Base-by-base conservation (phyloP, 2,329 filamentous ascomycete species). In the Mycogone perniciosa region DNA sequence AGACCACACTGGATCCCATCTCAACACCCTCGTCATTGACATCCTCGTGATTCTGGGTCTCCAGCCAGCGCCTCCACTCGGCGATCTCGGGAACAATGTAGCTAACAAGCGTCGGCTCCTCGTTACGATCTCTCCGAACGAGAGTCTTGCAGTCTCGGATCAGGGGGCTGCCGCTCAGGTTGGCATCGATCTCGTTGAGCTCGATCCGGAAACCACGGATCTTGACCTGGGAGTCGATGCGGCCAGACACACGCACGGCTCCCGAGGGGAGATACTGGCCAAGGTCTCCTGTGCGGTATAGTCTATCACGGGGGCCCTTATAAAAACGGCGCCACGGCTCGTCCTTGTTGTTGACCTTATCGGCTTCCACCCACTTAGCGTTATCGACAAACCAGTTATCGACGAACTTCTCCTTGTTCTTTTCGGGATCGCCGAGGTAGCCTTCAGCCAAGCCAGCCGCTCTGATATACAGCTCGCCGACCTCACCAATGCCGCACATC, bases 201-300 rank as follows among this genome's bases (percentile, higher is more conserved):
- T 99, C 93, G 59, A 99, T 95, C 55, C 92, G 80, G 76, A 96
- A 97, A 1, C 92, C 92, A 54, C 93, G 86, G 57, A 97, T 92
- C 75, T 97, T 99, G 72, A 96, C 88, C 65, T 97, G 92, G 58
- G 86, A 80, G 63, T 97, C 92, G 29, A 83, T 83, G 52, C 93
- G 79, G 26, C 92, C 92, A 7, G 86, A 85, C 62, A 84, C 88
- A 62, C 87, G 85, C 8, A 89, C 85, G 57, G 85, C 84, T 34
- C 88, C 89, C 6, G 70, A 68, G 42, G 82, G 76, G 46, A 82
- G 80, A 62, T 88, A 91, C 51, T 83, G 75, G 4, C 92, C 92
- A 3, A 99, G 72, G 65, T 97, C 92, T 29, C 92, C 93, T 37
- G 85, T 93, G 13, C 88, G 74, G 69, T 99, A 97, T 47, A 97